Evolutionary conservation across 176 grass and related monocot genomes (phyloP), one percentile per base, ranked within the genome.

Genomic region (Zea luxurians): DNA sequence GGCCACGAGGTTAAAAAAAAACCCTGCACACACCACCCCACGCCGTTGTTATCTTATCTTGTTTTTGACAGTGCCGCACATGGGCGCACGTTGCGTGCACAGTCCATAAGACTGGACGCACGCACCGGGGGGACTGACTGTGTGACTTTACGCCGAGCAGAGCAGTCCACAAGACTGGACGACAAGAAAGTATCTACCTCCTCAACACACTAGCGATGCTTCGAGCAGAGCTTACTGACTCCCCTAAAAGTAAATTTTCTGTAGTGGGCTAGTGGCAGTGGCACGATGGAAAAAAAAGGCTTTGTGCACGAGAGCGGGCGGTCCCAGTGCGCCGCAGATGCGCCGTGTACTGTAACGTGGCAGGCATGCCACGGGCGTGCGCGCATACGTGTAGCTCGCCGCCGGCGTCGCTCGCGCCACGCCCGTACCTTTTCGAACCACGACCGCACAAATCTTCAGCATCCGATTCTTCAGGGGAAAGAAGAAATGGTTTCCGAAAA

Each of bases 291-390:
- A 43, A 11, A 46, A 43, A 40, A 57, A 7, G 4, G 17, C 27
- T 13, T 4, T 8, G 50, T 27, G 47, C 75, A 64, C 61, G 75
- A 2, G 58, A 27, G 6, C 10, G 7, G n/a, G 0, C 1, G 8
- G 52, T 27, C 34, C 54, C 72, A 20, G 73, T 78, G 73, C 49
- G 60, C 3, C n/a, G 73, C 65, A 60, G 48, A 18, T 4, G 36
- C 10, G 7, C 13, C 40, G 59, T 27, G 27, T 27, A 27, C 46
- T 9, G 78, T 70, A 80, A 82, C 79, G 79, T 82, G 78, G 85
- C 73, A 5, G 73, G 48, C 78, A 71, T 76, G 78, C 71, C 3
- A 38, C 59, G 49, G 6, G 4, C n/a, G 49, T n/a, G 50, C 36
- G 37, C 0, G 2, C 50, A 10, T 82, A 71, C 65, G 73, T 72